Evolutionary conservation across 805 yeast genomes (phyloP).

Genomic region (Kuraishia hungarica): DNA sequence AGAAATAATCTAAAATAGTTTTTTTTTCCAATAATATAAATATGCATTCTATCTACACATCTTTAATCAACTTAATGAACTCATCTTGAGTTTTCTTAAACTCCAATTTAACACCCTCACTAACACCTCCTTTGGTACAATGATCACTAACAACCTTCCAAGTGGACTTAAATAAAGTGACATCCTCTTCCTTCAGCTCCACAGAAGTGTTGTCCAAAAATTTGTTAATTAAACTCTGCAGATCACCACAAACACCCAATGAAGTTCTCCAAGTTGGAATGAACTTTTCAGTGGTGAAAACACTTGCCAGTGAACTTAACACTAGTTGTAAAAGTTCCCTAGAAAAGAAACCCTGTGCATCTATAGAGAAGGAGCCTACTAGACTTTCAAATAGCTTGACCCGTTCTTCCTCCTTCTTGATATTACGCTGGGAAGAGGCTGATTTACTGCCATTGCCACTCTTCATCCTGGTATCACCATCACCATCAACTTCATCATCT

Average conservation of each 20-base stretch:
- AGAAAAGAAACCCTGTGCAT: slow-evolving; percentile 10
- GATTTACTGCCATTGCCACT: slow-evolving; percentile 3
- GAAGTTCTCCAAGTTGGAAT: slow-evolving; percentile 56
- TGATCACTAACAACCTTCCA: slow-evolving; percentile 9
- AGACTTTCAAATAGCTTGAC: slow-evolving; percentile 27
- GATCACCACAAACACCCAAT: slow-evolving; percentile 32
- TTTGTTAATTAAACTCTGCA: slow-evolving; percentile 10
- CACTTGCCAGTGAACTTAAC: slow-evolving; percentile 10
- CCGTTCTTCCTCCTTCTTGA: slow-evolving; percentile 41
- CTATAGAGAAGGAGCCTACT: slow-evolving; percentile 22
- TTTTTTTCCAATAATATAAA: too few species aligned
- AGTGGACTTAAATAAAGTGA: slow-evolving; percentile 5
- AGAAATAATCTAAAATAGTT: too few species aligned
- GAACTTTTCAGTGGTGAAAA: slow-evolving; percentile 19
- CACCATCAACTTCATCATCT: not conserved
- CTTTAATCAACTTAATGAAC: not conserved
- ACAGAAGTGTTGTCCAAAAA: not conserved
- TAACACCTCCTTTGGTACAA: slow-evolving; percentile 7
- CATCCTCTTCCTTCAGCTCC: not conserved
- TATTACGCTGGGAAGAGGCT: slow-evolving; percentile 30
- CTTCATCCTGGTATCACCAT: slow-evolving; percentile 3
- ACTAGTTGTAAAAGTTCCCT: slow-evolving; percentile 9
- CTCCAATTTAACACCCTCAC: not conserved
- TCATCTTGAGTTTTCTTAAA: not conserved
- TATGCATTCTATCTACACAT: not conserved